A percentile compares a stretch with the other conserved stretches of the same genome.
Conservation (phyloP, 2,329 filamentous ascomycete genomes). For the Botryotinia globosa region DNA sequence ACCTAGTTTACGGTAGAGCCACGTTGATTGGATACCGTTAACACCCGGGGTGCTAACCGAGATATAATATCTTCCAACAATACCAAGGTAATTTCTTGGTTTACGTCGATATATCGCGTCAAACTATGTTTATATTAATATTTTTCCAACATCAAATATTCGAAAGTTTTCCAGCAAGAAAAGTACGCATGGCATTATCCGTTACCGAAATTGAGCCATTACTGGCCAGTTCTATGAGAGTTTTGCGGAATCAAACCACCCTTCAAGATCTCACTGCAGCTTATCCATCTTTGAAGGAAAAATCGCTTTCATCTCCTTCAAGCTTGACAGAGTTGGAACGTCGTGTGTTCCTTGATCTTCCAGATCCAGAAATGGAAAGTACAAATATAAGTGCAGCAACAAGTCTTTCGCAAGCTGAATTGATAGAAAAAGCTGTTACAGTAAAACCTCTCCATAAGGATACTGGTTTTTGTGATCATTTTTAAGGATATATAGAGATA, state of each 20-base stretch:
- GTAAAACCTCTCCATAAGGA: no score
- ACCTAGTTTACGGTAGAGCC: background rate
- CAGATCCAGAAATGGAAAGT: conserved; percentile 16
- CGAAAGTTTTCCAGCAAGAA: background rate
- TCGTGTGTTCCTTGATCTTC: conserved; percentile 19
- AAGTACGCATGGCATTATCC: background rate
- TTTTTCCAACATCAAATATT: background rate
- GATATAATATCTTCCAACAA: background rate
- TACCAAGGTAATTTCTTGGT: background rate
- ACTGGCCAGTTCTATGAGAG: conserved; percentile 12
- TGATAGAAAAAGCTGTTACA: conserved; percentile 19
- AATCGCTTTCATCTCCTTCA: conserved; percentile 11
- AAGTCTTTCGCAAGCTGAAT: conserved; percentile 11
- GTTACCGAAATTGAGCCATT: background rate
- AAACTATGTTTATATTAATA: background rate
- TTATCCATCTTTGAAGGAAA: conserved; percentile 20
- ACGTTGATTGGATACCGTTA: background rate
- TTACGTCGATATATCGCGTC: background rate
- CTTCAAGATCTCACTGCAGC: conserved; percentile 18
- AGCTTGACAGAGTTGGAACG: conserved; percentile 16
- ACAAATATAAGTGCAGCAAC: conserved; percentile 18
- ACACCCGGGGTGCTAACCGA: background rate
- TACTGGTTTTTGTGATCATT: no score
- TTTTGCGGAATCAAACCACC: conserved; percentile 15
- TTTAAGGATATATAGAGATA: no score